These are phyloP conservation scores for Ascosphaera acerosa DNA, from an alignment of 2,329 filamentous ascomycete genomes.

Conservation along the genomic window DNA sequence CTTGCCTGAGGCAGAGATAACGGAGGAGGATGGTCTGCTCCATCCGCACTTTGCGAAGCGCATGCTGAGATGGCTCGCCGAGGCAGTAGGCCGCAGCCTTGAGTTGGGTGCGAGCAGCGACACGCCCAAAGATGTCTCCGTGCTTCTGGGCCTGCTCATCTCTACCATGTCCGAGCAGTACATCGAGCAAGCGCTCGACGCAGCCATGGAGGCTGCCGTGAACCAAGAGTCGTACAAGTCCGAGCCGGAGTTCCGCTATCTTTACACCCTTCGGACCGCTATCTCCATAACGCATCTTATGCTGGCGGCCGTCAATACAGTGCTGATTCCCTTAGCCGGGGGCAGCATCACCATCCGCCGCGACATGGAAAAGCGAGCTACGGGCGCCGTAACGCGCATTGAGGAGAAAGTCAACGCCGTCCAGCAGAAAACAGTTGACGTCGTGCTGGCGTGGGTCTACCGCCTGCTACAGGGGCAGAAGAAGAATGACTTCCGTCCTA, in stretches of 20 bases:
- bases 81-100: conserved; percentile 72
- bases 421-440: conserved; percentile 43
- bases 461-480: conserved; percentile 53
- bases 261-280: conserved; percentile 52
- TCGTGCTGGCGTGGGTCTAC: conserved; percentile 48
- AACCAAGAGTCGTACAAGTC: conserved; percentile 54
- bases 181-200: conserved; percentile 38
- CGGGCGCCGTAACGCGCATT: conserved; percentile 45
- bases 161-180: conserved; percentile 71
- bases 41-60: conserved; percentile 76
- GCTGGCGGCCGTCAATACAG: conserved; percentile 71
- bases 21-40: conserved; percentile 66
- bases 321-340: conserved; percentile 71
- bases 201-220: conserved; percentile 47
- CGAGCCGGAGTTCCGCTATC: conserved; percentile 70
- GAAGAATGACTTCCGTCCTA: conserved; percentile 76
- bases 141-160: conserved; percentile 59
- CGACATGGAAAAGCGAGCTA: conserved; percentile 67
- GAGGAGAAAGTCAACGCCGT: conserved; percentile 61
- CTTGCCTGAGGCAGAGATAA: conserved; percentile 83
- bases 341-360: conserved; percentile 73
- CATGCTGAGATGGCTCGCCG: conserved; percentile 93
- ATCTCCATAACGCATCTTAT: conserved; percentile 83
- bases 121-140: conserved; percentile 78
- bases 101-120: conserved; percentile 74